phyloP scores from a whole-genome alignment of 176 grass and related monocot genomes.

The Aegilops longissima region DNA sequence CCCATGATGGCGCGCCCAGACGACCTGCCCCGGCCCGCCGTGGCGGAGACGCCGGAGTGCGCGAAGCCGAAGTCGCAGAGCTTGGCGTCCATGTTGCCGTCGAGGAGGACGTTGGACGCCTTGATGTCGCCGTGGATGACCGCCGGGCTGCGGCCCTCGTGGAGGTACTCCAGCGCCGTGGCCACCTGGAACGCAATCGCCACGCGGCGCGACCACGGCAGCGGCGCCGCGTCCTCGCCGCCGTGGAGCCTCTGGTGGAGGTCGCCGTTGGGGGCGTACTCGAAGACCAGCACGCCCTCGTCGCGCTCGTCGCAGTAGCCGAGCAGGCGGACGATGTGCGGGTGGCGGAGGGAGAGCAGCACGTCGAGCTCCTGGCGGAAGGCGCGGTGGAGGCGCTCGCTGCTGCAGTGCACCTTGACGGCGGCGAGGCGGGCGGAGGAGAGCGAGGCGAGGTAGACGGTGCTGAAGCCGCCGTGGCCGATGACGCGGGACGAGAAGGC shows the following conservation, averaged over 20 bases:
- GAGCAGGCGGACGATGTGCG: constrained; percentile 68
- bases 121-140: constrained; percentile 92
- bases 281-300: constrained; percentile 65
- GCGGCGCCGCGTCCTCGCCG: not conserved
- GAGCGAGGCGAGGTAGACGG: constrained; percentile 68
- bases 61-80: constrained; percentile 93
- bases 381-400: constrained; percentile 66
- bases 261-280: constrained; percentile 74
- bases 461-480: constrained; percentile 85
- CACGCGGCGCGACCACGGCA: constrained; percentile 59
- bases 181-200: constrained; percentile 67
- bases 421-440: constrained; percentile 43
- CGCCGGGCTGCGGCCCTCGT: constrained; percentile 44
- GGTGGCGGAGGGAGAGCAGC: constrained; percentile 66
- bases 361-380: constrained; percentile 79
- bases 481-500: constrained; percentile 64
- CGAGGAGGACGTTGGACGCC: constrained; percentile 81
- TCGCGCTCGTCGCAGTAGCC: constrained; percentile 74
- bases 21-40: constrained; percentile 27
- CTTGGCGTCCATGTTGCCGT: constrained; percentile 56
- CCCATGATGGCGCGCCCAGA: constrained; percentile 59
- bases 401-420: constrained; percentile 74
- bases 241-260: constrained; percentile 63
- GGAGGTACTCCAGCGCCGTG: constrained; percentile 78
- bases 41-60: constrained; percentile 43